Base-by-base conservation (phyloP, 352 stramenopile species). In the Globisporangium polare region DNA sequence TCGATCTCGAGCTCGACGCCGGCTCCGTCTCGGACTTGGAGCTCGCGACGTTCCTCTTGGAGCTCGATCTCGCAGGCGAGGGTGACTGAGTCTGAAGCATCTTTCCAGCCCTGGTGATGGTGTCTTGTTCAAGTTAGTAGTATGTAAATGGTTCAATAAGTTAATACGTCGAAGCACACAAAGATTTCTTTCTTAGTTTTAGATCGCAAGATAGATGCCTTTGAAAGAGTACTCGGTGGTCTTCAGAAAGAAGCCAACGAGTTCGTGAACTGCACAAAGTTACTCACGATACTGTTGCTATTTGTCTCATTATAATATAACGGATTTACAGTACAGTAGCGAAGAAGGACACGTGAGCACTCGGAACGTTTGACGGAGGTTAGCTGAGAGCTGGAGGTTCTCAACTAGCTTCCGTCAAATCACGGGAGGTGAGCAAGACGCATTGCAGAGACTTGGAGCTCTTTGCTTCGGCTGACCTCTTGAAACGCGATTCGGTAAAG, bases 1-100 rank as follows among this genome's bases (percentile, higher is more conserved):
- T 24, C 24, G 47, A 37, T 27, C 26, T 53, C 13, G 47, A 35
- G 8, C 37, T 53, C 13, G 47, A 53, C 17, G 15, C 47, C 6
- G 47, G 26, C 26, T 37, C 47, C 18, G 47, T 53, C 3, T 53
- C 47, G 24, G 47, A 53, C 24, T 9, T 53, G 47, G 47, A 53
- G 24, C 47, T 53, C 26, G 26, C 15, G 15, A 53, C 24, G 13
- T 53, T 53, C 15, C 27, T 53, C 24, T 17, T 15, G 24, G 15
- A 53, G 15, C n/a, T 53, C 13, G 26, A 37, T 2, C 47, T 53
- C 13, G 8, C 41, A 20, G 41, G 17, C n/a, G 47, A 53, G 24
- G 41, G 5, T 3, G 17, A 46, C 47, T n/a, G 6, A 53, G 24
- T 20, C 24, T 2, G 24, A 53, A 24, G 17, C 41, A 9, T 22